A percentile compares a stretch with the other conserved stretches of the same genome.
Conservation (phyloP, 108 stramenopile species). For the Skeletonema tropicum region DNA sequence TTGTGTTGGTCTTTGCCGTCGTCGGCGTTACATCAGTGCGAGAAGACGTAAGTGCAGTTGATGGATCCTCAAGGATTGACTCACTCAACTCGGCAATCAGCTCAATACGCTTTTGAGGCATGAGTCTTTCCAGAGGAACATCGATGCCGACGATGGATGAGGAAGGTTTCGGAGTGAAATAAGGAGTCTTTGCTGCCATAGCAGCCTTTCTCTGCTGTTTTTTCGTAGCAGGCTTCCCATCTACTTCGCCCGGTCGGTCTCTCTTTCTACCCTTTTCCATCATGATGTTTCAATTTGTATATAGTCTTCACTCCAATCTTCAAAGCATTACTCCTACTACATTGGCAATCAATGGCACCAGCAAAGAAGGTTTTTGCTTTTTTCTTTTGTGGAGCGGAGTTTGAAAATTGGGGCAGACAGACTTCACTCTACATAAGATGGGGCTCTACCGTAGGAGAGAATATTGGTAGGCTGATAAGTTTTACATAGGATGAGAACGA, state of each 20-base stretch:
- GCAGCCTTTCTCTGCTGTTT: slow-evolving; percentile 20
- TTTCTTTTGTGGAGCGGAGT: too few species aligned
- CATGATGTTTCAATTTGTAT: background rate
- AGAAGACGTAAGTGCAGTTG: slow-evolving; percentile 57
- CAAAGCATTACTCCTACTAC: too few species aligned
- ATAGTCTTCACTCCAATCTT: too few species aligned
- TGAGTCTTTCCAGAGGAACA: slow-evolving; percentile 23
- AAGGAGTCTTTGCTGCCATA: slow-evolving; percentile 16
- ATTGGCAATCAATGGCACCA: too few species aligned
- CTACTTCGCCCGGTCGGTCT: slow-evolving; percentile 5
- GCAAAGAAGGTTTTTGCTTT: too few species aligned
- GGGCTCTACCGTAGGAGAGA: too few species aligned
- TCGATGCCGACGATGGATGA: slow-evolving; percentile 16
- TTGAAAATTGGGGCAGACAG: too few species aligned
- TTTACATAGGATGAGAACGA: too few species aligned
- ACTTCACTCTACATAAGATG: too few species aligned
- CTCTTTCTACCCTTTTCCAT: slow-evolving; percentile 32
- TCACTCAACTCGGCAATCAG: slow-evolving; percentile 83
- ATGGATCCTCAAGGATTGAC: slow-evolving; percentile 74
- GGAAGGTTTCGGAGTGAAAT: slow-evolving; percentile 22
- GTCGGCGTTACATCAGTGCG: slow-evolving; percentile 6
- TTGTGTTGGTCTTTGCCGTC: slow-evolving; percentile 6
- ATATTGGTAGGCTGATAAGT: too few species aligned
- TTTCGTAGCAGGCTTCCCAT: background rate
- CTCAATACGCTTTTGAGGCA: slow-evolving; percentile 53